A percentile compares a stretch with the other conserved stretches of the same genome.
These are phyloP conservation scores for Chamaenerion angustifolium DNA, from an alignment of 345 rosid species.

Conservation along the genomic window DNA sequence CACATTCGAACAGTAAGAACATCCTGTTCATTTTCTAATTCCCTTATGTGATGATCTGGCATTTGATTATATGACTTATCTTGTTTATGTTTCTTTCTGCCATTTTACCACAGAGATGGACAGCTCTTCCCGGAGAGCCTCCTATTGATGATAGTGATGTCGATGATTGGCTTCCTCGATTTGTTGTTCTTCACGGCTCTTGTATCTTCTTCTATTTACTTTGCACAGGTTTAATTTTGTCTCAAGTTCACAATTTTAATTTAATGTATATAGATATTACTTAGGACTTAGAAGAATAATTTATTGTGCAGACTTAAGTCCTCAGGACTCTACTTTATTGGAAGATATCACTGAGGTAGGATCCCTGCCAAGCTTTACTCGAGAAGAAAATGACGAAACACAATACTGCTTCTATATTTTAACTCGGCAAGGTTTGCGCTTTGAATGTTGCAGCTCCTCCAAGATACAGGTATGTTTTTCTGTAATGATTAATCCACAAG, in stretches of 20 bases:
- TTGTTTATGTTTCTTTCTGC: neutral
- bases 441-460: slow-evolving; percentile 68
- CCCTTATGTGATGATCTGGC: neutral
- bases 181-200: slow-evolving; percentile 79
- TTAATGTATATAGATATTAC: too few species aligned
- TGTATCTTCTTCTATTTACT: slow-evolving; percentile 71
- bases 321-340: slow-evolving; percentile 77
- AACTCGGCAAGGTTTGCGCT: slow-evolving; percentile 66
- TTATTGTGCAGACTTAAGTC: slow-evolving; percentile 66
- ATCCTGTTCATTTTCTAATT: neutral
- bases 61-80: neutral
- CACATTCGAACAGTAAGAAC: slow-evolving; percentile 58
- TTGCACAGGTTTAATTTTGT: slow-evolving; percentile 48
- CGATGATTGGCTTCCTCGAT: slow-evolving; percentile 97
- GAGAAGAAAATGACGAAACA: slow-evolving; percentile 44
- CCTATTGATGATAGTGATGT: slow-evolving; percentile 84
- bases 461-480: slow-evolving; percentile 47
- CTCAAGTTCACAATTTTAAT: neutral
- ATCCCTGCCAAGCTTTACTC: slow-evolving; percentile 43
- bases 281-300: too few species aligned
- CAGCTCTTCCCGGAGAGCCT: slow-evolving; percentile 91
- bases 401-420: slow-evolving; percentile 52
- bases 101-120: slow-evolving; percentile 53
- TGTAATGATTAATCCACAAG: neutral
- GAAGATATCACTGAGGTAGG: slow-evolving; percentile 75